Conservation (phyloP, 2,329 filamentous ascomycete species). For the Ophiostoma fasciatum region DNA sequence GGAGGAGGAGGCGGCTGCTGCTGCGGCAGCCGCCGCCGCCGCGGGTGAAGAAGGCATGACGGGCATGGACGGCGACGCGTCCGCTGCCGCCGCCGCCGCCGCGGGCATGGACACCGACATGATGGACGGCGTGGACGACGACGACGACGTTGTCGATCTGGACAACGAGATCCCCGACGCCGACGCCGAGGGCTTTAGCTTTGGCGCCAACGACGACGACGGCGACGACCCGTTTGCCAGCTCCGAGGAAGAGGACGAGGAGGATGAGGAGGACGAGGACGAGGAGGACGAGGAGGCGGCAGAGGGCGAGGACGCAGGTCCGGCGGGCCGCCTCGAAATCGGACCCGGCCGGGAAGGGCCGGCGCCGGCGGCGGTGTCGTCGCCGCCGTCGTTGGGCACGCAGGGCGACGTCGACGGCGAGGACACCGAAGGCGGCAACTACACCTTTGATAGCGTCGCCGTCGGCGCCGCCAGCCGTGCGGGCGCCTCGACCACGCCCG, state of each 20-base stretch:
- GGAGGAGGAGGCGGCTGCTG: slow-evolving; percentile 45
- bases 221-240: slow-evolving; percentile 19
- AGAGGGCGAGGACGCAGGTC: slow-evolving; percentile 18
- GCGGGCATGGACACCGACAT: slow-evolving; percentile 27
- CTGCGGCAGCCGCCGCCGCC: slow-evolving; percentile 70
- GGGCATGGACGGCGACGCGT: slow-evolving; percentile 27
- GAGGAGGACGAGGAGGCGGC: slow-evolving; percentile 24
- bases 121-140: slow-evolving; percentile 35
- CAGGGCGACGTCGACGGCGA: too few relatives aligned
- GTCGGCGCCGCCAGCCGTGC: too few relatives aligned
- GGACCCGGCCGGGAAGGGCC: too few relatives aligned
- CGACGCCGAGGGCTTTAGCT: slow-evolving; percentile 36
- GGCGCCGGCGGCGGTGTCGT: too few relatives aligned
- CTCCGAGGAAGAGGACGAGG: slow-evolving; percentile 19
- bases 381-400: too few relatives aligned
- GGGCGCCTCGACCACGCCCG: not conserved
- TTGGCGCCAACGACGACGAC: slow-evolving; percentile 29
- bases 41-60: slow-evolving; percentile 75
- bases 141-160: slow-evolving; percentile 41
- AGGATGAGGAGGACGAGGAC: slow-evolving; percentile 27
- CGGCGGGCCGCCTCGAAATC: too few relatives aligned
- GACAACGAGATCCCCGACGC: slow-evolving; percentile 63
- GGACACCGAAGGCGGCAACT: not conserved
- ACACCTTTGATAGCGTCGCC: too few relatives aligned
- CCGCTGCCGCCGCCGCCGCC: slow-evolving; percentile 27